Evolutionary conservation across 257 asterid genomes (phyloP).

Genomic region (Striga asiatica): DNA sequence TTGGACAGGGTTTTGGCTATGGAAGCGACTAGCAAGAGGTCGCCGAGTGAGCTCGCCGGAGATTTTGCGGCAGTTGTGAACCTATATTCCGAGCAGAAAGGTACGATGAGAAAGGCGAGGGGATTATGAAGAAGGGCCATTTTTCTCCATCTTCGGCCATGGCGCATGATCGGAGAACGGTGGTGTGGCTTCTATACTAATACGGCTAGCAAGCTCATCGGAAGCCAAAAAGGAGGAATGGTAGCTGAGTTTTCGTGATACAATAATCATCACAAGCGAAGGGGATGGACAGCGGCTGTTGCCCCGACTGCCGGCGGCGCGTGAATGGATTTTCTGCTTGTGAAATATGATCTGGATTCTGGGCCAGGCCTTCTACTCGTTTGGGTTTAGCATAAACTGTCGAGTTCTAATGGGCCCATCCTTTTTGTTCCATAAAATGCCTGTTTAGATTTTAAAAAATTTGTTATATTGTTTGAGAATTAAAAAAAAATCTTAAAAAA

Average conservation of each 20-base stretch:
- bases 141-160: slow-evolving; percentile 22
- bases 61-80: slow-evolving; percentile 14
- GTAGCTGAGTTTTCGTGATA: no score
- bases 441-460: no score
- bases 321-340: no score
- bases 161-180: no score
- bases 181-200: background rate
- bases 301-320: slow-evolving; percentile 6
- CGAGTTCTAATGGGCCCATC: no score
- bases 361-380: no score
- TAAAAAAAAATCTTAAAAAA: no score
- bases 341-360: no score
- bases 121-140: slow-evolving; percentile 4
- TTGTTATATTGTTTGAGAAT: no score
- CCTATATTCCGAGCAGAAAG: slow-evolving; percentile 11
- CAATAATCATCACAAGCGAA: background rate
- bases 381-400: no score
- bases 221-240: no score
- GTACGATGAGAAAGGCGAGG: slow-evolving; percentile 5
- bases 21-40: slow-evolving; percentile 53
- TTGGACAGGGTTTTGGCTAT: slow-evolving; percentile 54
- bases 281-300: background rate
- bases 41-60: slow-evolving; percentile 20
- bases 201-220: background rate
- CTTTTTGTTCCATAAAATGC: no score